A percentile compares a stretch with the other conserved stretches of the same genome.
These are phyloP conservation scores for Aurantiochytrium sp. DNA, from an alignment of 108 stramenopile species.

Conservation along the genomic window DNA sequence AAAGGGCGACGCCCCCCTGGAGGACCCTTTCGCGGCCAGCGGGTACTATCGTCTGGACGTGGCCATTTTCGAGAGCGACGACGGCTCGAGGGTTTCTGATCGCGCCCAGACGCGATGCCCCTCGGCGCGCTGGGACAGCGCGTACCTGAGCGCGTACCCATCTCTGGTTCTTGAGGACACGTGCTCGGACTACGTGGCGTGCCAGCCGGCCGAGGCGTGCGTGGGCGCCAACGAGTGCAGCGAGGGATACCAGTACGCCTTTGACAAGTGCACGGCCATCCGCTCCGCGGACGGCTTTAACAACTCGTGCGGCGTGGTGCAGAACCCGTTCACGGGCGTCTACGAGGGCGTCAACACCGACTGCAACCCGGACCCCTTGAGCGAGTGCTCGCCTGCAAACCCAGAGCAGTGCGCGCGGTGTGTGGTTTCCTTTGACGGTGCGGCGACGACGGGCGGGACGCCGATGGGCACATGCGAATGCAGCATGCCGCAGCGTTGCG, in stretches of 20 bases:
- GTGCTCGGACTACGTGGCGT: constrained; percentile 21
- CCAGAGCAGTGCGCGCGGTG: not conserved
- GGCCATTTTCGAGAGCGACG: not conserved
- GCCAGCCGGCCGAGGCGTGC: constrained; percentile 22
- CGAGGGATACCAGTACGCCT: constrained; percentile 13
- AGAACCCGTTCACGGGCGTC: not conserved
- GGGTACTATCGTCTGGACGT: constrained; percentile 18
- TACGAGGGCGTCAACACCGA: not conserved
- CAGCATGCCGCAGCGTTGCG: constrained; percentile 23
- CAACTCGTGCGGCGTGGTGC: not conserved
- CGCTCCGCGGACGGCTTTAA: not conserved
- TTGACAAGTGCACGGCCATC: not conserved
- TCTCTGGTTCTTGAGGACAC: not conserved
- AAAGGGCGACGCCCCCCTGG: not conserved
- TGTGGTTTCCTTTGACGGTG: not conserved
- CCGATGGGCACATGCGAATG: not conserved
- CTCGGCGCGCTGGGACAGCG: not conserved
- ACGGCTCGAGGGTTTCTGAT: not conserved
- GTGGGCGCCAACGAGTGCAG: not conserved
- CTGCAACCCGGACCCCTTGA: constrained; percentile 9
- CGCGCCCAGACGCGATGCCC: not conserved
- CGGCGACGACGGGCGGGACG: not conserved
- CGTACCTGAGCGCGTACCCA: not conserved
- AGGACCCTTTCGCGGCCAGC: not conserved
- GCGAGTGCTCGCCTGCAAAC: not conserved